These are phyloP conservation scores for Penicillium sp. DNA, from an alignment of 2,329 filamentous ascomycete genomes.

Conservation along the genomic window DNA sequence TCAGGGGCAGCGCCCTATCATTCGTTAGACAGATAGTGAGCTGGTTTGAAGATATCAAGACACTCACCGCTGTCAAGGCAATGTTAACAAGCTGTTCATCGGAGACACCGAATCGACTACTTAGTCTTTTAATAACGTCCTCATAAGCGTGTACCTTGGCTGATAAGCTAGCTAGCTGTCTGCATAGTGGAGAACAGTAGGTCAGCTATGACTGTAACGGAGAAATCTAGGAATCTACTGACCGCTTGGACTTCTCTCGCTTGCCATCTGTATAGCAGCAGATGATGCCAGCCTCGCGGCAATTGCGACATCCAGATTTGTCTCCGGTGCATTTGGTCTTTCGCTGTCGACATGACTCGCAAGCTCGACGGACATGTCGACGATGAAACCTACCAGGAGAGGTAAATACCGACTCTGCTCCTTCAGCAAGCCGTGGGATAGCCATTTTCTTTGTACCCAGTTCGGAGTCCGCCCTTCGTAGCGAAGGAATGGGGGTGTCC, in stretches of 20 bases:
- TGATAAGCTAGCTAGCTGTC: slow-evolving; percentile 43
- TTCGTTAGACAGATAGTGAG: slow-evolving; percentile 14
- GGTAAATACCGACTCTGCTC: slow-evolving; percentile 32
- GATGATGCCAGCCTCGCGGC: slow-evolving; percentile 43
- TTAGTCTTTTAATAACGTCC: slow-evolving; percentile 38
- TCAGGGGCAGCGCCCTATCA: slow-evolving; percentile 26
- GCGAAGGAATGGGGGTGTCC: slow-evolving; percentile 25
- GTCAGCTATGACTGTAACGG: not conserved
- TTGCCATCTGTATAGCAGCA: slow-evolving; percentile 50
- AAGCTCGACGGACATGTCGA: slow-evolving; percentile 42
- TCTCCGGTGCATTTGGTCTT: slow-evolving; percentile 51
- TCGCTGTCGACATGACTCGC: slow-evolving; percentile 47
- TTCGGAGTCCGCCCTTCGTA: slow-evolving; percentile 26
- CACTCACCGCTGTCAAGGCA: slow-evolving; percentile 33
- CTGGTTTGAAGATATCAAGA: not conserved
- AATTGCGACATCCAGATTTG: slow-evolving; percentile 46
- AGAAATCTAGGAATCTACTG: not conserved
- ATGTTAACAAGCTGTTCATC: slow-evolving; percentile 38
- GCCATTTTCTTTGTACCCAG: slow-evolving; percentile 34
- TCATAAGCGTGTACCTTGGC: slow-evolving; percentile 45
- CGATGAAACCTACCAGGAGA: slow-evolving; percentile 38
- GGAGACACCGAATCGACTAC: slow-evolving; percentile 36
- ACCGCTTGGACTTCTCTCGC: slow-evolving; percentile 48
- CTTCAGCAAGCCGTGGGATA: slow-evolving; percentile 38
- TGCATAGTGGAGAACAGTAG: slow-evolving; percentile 10